Evolutionary conservation across 352 stramenopile genomes (phyloP).

Genomic region (Stramenopiles sp.): DNA sequence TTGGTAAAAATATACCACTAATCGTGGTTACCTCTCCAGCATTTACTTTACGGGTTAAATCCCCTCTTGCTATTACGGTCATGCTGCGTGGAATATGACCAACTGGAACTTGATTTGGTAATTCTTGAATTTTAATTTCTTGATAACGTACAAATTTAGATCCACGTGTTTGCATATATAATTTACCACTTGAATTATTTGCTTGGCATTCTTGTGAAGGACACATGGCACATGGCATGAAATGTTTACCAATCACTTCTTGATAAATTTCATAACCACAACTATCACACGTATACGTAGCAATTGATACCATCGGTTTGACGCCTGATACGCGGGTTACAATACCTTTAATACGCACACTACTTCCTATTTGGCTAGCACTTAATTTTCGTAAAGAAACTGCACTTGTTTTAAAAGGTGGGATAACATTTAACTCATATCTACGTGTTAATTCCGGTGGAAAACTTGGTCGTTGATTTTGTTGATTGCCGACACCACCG

Average conservation of each 20-base stretch:
- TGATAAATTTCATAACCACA: slow-evolving; percentile 60
- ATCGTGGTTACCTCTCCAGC: slow-evolving; percentile 89
- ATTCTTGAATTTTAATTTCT: slow-evolving; percentile 90
- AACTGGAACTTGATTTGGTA: slow-evolving; percentile 82
- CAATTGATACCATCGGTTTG: slow-evolving; percentile 82
- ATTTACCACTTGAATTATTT: slow-evolving; percentile 42
- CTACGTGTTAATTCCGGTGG: slow-evolving; percentile 68
- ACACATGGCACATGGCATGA: slow-evolving; percentile 74
- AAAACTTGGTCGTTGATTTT: slow-evolving; percentile 38
- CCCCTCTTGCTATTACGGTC: slow-evolving; percentile 65
- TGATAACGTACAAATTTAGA: slow-evolving; percentile 98
- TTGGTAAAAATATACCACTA: slow-evolving; percentile 80
- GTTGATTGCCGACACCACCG: slow-evolving; percentile 11
- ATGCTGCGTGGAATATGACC: slow-evolving; percentile 85
- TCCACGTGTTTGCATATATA: slow-evolving; percentile 85
- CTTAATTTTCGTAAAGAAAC: slow-evolving; percentile 77
- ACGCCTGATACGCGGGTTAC: slow-evolving; percentile 94
- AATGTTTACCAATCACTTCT: slow-evolving; percentile 61
- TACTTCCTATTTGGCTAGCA: slow-evolving; percentile 70
- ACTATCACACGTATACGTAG: slow-evolving; percentile 89
- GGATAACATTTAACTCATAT: slow-evolving; percentile 36
- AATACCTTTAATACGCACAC: slow-evolving; percentile 91
- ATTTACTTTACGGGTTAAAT: slow-evolving; percentile 70
- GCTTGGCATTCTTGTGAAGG: slow-evolving; percentile 57
- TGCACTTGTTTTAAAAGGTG: slow-evolving; percentile 40